These are phyloP conservation scores for Neurospora sp. DNA, from an alignment of 2,329 filamentous ascomycete species.

Conservation along the genomic window DNA sequence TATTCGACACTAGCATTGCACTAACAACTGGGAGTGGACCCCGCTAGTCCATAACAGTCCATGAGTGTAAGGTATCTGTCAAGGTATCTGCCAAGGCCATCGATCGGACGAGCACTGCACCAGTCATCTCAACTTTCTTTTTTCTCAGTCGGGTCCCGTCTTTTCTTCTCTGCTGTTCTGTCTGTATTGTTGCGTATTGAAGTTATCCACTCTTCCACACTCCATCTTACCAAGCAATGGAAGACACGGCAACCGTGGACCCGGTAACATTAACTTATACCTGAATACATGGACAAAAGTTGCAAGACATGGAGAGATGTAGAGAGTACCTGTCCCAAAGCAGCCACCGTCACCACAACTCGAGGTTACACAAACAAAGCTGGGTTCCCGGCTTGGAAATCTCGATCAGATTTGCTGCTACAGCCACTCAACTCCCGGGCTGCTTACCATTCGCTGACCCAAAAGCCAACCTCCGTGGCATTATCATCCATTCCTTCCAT, in stretches of 20 bases:
- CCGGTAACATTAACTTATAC: neutral
- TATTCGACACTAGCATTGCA: neutral
- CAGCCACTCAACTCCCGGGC: neutral
- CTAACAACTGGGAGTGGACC: neutral
- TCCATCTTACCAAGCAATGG: neutral
- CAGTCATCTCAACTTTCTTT: neutral
- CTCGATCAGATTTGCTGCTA: neutral
- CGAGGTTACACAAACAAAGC: neutral
- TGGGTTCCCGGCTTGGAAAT: neutral
- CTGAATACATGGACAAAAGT: neutral
- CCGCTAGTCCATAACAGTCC: neutral
- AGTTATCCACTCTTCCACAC: neutral
- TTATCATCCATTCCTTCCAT: neutral
- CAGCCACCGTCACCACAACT: neutral
- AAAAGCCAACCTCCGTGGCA: neutral
- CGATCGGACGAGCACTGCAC: neutral
- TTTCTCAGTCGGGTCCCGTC: neutral
- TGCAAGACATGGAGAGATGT: neutral
- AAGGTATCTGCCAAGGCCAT: neutral
- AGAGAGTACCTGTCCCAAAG: neutral
- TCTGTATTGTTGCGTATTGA: too few species aligned
- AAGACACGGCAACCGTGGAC: neutral
- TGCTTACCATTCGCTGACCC: neutral
- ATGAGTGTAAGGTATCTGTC: neutral
- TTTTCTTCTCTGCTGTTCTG: too few species aligned